Conservation (phyloP, 768 basidiomycete genomes). For the Arthromyces matolae region DNA sequence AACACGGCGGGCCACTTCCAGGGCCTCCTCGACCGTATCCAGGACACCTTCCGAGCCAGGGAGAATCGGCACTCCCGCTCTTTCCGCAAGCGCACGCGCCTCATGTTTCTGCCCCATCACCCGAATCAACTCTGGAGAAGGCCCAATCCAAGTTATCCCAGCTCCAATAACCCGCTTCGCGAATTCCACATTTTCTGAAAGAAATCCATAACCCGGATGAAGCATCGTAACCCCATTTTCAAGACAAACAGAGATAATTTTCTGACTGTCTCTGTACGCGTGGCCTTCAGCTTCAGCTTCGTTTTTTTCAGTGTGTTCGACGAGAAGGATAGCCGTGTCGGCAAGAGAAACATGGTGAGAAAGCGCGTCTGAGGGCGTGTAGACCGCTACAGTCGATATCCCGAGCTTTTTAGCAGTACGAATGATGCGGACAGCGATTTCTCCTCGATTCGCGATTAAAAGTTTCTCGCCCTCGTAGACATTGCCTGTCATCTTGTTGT, state of each 20-base stretch:
- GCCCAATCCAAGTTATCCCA: constrained; percentile 59
- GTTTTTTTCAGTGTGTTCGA: constrained; percentile 8
- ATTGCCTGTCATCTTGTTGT: too few species aligned
- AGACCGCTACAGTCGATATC: constrained; percentile 53
- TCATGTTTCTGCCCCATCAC: constrained; percentile 63
- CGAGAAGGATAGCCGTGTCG: constrained; percentile 42
- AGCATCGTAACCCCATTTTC: constrained; percentile 44
- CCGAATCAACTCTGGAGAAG: constrained; percentile 43
- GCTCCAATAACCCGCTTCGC: constrained; percentile 40
- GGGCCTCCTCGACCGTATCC: constrained; percentile 35
- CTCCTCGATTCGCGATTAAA: constrained; percentile 68
- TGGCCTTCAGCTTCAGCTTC: constrained; percentile 35
- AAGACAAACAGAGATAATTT: constrained; percentile 41
- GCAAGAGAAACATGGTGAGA: constrained; percentile 57
- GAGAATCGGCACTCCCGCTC: constrained; percentile 50
- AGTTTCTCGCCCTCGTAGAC: constrained; percentile 40
- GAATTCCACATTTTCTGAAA: constrained; percentile 61
- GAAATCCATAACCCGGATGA: constrained; percentile 64
- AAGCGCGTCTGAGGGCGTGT: constrained; percentile 54
- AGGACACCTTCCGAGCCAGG: constrained; percentile 55
- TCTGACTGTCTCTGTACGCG: constrained; percentile 37
- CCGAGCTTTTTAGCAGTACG: constrained; percentile 51
- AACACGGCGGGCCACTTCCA: constrained; percentile 34
- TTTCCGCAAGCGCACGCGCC: constrained; percentile 41
- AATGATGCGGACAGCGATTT: constrained; percentile 65